Base-by-base conservation (phyloP, 306 rosid species). In the Rosa rugosa region DNA sequence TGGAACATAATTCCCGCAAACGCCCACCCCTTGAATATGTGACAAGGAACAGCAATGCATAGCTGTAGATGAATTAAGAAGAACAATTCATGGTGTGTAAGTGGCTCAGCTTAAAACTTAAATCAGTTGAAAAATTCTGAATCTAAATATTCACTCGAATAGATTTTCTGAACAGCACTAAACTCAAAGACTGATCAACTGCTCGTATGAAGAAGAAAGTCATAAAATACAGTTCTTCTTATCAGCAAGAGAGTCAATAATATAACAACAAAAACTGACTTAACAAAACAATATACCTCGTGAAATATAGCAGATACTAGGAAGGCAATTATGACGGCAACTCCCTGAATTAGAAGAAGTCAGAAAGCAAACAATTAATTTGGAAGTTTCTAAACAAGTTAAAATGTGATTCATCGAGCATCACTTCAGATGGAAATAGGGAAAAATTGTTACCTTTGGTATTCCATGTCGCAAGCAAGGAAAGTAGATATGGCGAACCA, bases 41-140 rank as follows among this genome's bases (percentile, higher is more conserved):
- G 99, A 83, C 96, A 93, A 42, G 99, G 99, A 86, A 95, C 98
- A 5, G 96, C 99, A 62, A 95, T 90, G 85, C 98, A 95, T 36
- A 95, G 83, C 99, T 95, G 91, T 86, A 85, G 57, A 80, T 49
- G n/a, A 60, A 79, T 59, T 36, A 75, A 80, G 75, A 81, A 75
- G 10, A 79, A 45, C n/a, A 71, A 75, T 38, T 64, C 79, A 75
- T 76, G 71, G 71, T 85, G 25, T 17, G 68, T 13, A 50, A 71
- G 63, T 27, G 31, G 83, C 54, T 67, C 51, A 34, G 50, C 25
- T 31, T 41, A 75, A 17, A 67, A 67, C 71, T n/a, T 17, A 40
- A n/a, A 25, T 60, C 70, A 8, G 3, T 8, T 11, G 34, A 6
- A 25, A 11, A 42, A 3, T 18, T 51, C 16, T 42, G 6, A 54